Base-by-base conservation (phyloP, 495 filamentous ascomycete genomes). In the Penicillium goetzii region DNA sequence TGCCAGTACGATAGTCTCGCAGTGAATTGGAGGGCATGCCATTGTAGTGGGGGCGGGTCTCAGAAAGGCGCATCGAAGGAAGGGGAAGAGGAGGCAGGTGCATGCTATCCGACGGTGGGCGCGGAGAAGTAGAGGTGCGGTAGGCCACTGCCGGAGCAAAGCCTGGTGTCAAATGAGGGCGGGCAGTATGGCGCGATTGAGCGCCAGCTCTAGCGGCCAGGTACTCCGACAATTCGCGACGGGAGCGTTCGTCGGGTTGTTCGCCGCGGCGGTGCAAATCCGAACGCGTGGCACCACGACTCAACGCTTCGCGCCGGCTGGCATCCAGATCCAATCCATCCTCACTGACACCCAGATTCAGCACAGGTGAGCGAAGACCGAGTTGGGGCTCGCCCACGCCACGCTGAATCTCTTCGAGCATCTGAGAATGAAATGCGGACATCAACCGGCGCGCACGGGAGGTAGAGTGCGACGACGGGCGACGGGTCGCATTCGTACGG, bases 401-500 rank as follows among this genome's bases (percentile, higher is more conserved):
- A 30, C 72, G 73, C 60, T 82, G 74, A 66, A 84, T 75, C 62
- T 84, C 69, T 70, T 84, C 78, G 47, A 76, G 36, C 58, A 82
- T 59, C 38, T 82, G 72, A n/a, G 72, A 72, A 54, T 75, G 73
- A 51, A 77, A 75, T 9, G 25, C 4, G 2, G 70, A 69, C 23
- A 74, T 68, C 51, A 76, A 61, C 40, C 75, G 72, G 58, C 76
- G 78, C 60, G 70, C 65, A 28, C 70, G 72, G 40, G 69, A 71
- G 41, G 57, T 59, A 58, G 50, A 54, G 62, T 76, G 69, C 62
- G 72, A 75, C 52, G 71, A 72, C 23, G 72, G 64, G 40, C 75
- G 74, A 15, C 83, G 82, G 59, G 80, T 68, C 55, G 75, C 73
- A 61, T 75, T 62, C 69, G 81, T 77, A 68, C 88, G 85, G 59